A percentile compares a stretch with the other conserved stretches of the same genome.
phyloP scores from a whole-genome alignment of 352 stramenopile species.

The Phytophthora niederhauseri region DNA sequence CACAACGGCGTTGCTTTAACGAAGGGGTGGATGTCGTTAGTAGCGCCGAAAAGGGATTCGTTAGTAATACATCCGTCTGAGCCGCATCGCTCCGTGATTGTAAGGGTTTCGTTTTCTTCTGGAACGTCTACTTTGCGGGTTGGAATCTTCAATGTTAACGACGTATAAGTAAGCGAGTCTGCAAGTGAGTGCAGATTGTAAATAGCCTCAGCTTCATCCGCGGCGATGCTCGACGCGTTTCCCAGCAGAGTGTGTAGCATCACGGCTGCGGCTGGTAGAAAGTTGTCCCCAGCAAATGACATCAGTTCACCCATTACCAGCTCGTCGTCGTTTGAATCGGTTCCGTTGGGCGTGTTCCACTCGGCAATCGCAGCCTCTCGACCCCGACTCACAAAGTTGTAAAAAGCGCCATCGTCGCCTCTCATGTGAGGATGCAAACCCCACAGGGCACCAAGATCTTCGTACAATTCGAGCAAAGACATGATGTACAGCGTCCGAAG shows the following conservation, averaged over 20 bases:
- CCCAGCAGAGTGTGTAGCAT: neutral
- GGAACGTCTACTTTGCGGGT: neutral
- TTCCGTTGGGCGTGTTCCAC: too few species aligned
- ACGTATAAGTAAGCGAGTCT: neutral
- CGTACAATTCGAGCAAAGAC: neutral
- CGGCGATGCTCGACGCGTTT: neutral
- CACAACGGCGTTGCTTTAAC: neutral
- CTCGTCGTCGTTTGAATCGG: too few species aligned
- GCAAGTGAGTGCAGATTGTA: neutral
- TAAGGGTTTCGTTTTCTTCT: neutral
- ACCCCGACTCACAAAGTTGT: too few species aligned
- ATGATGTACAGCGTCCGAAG: neutral
- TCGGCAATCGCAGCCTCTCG: too few species aligned
- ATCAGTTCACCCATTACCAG: neutral
- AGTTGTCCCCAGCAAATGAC: neutral
- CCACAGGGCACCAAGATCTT: neutral
- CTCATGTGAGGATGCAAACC: too few species aligned
- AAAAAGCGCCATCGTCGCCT: too few species aligned
- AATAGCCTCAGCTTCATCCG: neutral
- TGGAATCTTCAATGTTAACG: neutral
- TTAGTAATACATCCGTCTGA: neutral
- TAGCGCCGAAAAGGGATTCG: too few species aligned
- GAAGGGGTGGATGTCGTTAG: too few species aligned
- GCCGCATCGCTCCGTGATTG: neutral
- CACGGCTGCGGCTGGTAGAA: neutral